These are phyloP conservation scores for Trichoderma asperellum DNA, from an alignment of 2,329 filamentous ascomycete genomes.

Conservation along the genomic window DNA sequence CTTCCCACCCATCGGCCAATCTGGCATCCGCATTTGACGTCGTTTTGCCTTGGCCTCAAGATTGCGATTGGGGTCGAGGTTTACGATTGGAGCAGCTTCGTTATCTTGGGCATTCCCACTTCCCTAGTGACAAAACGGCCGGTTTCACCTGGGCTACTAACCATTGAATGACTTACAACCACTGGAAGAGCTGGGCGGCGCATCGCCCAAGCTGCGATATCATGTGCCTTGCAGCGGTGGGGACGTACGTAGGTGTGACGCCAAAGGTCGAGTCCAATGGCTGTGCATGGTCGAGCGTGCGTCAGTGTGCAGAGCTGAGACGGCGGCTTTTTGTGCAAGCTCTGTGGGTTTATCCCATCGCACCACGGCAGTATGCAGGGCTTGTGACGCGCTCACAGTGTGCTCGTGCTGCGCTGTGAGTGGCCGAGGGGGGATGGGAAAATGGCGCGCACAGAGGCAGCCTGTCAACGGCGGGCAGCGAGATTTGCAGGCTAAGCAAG, in stretches of 20 bases:
- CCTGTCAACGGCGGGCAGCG: conserved; percentile 7
- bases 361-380: conserved; percentile 42
- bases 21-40: conserved; percentile 5
- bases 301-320: conserved; percentile 29
- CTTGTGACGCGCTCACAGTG: conserved; percentile 42
- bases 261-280: conserved; percentile 24
- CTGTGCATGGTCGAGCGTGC: conserved; percentile 29
- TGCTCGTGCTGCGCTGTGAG: conserved; percentile 36
- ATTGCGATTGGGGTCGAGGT: neutral
- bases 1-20: conserved; percentile 5
- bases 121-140: conserved; percentile 18
- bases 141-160: conserved; percentile 10
- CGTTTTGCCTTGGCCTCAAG: neutral
- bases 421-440: conserved; percentile 28
- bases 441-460: conserved; percentile 30
- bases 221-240: conserved; percentile 34
- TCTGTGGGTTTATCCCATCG: conserved; percentile 39
- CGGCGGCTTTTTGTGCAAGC: conserved; percentile 34
- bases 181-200: conserved; percentile 22
- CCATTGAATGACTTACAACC: conserved; percentile 11
- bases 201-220: conserved; percentile 23
- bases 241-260: conserved; percentile 29
- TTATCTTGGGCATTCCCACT: neutral
- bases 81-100: neutral
- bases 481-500: neutral